phyloP scores from a whole-genome alignment of 805 yeast species.

The Metschnikowia kunwiensis region DNA sequence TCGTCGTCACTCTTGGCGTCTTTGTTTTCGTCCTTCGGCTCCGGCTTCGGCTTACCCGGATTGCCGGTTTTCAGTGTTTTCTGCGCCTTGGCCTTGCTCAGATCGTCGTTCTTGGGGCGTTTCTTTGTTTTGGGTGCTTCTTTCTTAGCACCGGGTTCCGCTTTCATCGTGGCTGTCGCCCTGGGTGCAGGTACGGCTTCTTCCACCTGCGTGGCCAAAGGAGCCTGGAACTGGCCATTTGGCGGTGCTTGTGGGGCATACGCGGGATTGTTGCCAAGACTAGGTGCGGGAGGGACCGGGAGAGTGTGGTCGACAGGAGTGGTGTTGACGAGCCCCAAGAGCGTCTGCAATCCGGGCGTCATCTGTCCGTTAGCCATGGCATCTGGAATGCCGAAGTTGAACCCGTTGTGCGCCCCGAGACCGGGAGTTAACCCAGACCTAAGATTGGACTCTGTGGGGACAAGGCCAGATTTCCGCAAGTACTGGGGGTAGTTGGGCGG shows the following conservation, averaged over 20 bases:
- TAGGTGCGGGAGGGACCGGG: constrained; percentile 1
- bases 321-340: constrained; percentile 30
- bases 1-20: constrained; percentile 6
- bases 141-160: constrained; percentile 1
- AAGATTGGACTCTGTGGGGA: constrained; percentile 72
- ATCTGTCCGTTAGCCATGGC: constrained; percentile 41
- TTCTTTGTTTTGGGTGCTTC: constrained; percentile 4
- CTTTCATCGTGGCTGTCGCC: constrained; percentile 2
- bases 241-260: not conserved
- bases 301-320: constrained; percentile 1
- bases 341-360: constrained; percentile 46
- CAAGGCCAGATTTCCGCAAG: constrained; percentile 54
- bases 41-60: constrained; percentile 7
- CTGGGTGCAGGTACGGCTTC: not conserved
- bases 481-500: constrained; percentile 23
- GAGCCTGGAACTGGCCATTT: constrained; percentile 7
- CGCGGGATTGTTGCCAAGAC: not conserved
- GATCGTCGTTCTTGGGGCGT: constrained; percentile 4
- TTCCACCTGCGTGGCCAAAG: not conserved
- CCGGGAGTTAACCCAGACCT: constrained; percentile 75
- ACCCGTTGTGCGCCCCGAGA: constrained; percentile 21
- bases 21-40: constrained; percentile 10
- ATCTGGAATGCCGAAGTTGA: constrained; percentile 41
- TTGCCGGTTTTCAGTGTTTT: constrained; percentile 11
- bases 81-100: constrained; percentile 7